Base-by-base conservation (phyloP, 2,329 filamentous ascomycete genomes). In the Xylaria sp. region DNA sequence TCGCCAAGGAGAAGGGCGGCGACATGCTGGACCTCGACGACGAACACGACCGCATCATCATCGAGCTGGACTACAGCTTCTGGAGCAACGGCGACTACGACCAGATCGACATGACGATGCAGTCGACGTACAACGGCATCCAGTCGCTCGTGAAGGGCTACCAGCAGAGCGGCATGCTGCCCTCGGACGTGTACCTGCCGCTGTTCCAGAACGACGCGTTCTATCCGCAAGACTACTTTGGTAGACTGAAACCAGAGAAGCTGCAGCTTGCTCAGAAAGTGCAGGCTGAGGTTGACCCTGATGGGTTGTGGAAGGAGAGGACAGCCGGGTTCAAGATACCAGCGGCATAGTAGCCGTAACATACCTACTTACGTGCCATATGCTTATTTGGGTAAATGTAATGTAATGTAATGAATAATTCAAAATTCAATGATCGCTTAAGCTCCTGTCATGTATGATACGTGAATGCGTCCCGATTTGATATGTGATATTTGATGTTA, bases 31-130 rank as follows among this genome's bases (percentile, higher is more conserved):
- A 74, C 50, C 54, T 72, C 0, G 73, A 77, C 48, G 69, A 70
- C 7, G 63, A 65, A 37, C 66, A 69, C 26, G 72, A 78, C 59
- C 69, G 72, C 21, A 68, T 78, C 54, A 68, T 78, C 39, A 56
- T 78, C 21, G 75, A 78, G 68, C 60, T 77, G 29, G 74, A 76
- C 62, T 77, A 75, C 60, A 73, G 70, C 55, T 77, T 73, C 61
- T 41, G 63, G 20, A 54, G 55, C 22, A 62, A 64, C 41, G 20
- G 45, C 0, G 69, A 74, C 48, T 68, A 68, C 46, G 48, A 48
- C 18, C 50, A 53, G 21, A 66, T 76, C 43, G 72, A 75, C 46
- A 39, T 45, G 13, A 67, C 68, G 9, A 74, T 75, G 72, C 63
- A 66, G 49, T 61, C 66, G 20, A 71, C 71, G 16, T 75, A 75